phyloP scores from a whole-genome alignment of 805 yeast genomes.

The Candida saitoana region DNA sequence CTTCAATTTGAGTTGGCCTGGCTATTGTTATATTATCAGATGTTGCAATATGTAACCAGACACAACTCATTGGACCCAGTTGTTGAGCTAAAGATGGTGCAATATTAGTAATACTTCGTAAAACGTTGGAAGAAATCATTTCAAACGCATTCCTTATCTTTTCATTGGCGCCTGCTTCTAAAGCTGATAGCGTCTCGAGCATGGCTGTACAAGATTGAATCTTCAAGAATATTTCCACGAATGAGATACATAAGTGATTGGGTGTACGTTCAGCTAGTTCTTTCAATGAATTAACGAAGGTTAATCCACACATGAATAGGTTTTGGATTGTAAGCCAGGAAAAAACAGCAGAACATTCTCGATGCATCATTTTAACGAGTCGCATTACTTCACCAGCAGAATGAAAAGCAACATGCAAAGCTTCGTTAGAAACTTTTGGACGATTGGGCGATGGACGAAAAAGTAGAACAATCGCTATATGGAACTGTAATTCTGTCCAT shows the following conservation, averaged over 20 bases:
- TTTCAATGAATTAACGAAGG: slow-evolving; percentile 12
- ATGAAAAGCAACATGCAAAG: slow-evolving; percentile 11
- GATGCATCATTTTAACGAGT: slow-evolving; percentile 11
- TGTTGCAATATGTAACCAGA: slow-evolving; percentile 12
- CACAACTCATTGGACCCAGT: slow-evolving; percentile 4
- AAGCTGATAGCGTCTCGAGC: slow-evolving; percentile 11
- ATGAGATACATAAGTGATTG: slow-evolving; percentile 9
- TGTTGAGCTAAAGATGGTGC: slow-evolving; percentile 8
- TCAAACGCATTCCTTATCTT: slow-evolving; percentile 12
- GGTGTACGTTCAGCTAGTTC: slow-evolving; percentile 7
- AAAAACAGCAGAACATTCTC: slow-evolving; percentile 12
- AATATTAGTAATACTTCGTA: slow-evolving; percentile 8
- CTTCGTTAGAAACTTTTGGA: slow-evolving; percentile 9
- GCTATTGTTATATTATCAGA: slow-evolving; percentile 5
- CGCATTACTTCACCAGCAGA: slow-evolving; percentile 14
- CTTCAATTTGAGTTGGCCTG: slow-evolving; percentile 9
- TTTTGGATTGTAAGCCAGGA: slow-evolving; percentile 13
- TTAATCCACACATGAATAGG: slow-evolving; percentile 13
- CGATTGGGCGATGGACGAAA: slow-evolving; percentile 13
- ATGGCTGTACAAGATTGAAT: slow-evolving; percentile 13
- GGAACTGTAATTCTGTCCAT: slow-evolving; percentile 13
- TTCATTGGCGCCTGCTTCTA: slow-evolving; percentile 12
- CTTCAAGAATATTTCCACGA: slow-evolving; percentile 9
- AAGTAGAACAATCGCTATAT: slow-evolving; percentile 10
- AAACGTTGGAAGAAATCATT: slow-evolving; percentile 11